phyloP scores from a whole-genome alignment of 2,329 filamentous ascomycete species.

The Orbilia javanica region DNA sequence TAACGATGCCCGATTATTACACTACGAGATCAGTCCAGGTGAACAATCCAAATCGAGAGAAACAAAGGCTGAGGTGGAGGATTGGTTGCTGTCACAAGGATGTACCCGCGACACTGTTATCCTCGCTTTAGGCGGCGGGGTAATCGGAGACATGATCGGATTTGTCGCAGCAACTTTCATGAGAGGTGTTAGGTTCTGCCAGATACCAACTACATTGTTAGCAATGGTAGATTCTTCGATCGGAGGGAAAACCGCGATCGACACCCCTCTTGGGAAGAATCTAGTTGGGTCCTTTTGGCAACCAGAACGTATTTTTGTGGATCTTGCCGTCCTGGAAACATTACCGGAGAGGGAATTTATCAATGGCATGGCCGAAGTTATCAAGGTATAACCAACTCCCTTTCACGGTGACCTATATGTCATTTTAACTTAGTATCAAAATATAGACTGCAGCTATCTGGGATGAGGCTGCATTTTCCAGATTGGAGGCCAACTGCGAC shows the following conservation, averaged over 20 bases:
- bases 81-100: slow-evolving; percentile 93
- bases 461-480: slow-evolving; percentile 86
- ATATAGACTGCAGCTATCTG: slow-evolving; percentile 91
- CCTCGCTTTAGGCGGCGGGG: slow-evolving; percentile 92
- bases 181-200: slow-evolving; percentile 94
- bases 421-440: slow-evolving; percentile 38
- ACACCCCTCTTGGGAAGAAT: slow-evolving; percentile 96
- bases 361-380: slow-evolving; percentile 98
- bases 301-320: slow-evolving; percentile 91
- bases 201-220: slow-evolving; percentile 93
- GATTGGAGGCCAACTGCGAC: slow-evolving; percentile 84
- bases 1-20: slow-evolving; percentile 76
- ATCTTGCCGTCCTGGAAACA: slow-evolving; percentile 90
- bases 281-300: slow-evolving; percentile 97
- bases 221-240: slow-evolving; percentile 99
- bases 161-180: slow-evolving; percentile 99
- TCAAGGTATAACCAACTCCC: slow-evolving; percentile 72
- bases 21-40: slow-evolving; percentile 87
- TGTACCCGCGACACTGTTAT: slow-evolving; percentile 96
- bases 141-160: slow-evolving; percentile 97
- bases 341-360: slow-evolving; percentile 92
- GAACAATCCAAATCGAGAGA: slow-evolving; percentile 93
- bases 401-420: background rate
- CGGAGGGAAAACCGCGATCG: slow-evolving; percentile 97
- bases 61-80: slow-evolving; percentile 95